phyloP scores from a whole-genome alignment of 345 rosid genomes.

The Eucalyptus cloeziana region DNA sequence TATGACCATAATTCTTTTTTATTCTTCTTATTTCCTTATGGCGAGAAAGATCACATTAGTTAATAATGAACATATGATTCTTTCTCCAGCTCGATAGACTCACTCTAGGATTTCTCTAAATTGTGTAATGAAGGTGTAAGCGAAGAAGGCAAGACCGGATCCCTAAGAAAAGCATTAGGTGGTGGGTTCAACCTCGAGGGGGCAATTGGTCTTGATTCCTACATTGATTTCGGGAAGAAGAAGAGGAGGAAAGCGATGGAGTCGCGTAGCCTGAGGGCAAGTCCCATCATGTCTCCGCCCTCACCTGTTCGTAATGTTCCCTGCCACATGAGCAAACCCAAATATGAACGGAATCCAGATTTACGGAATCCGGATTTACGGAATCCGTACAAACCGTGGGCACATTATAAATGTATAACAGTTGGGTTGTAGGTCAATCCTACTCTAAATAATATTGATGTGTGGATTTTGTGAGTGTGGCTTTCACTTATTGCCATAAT shows the following conservation, averaged over 20 bases:
- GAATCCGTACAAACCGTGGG: neutral
- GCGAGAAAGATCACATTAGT: neutral
- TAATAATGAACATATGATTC: neutral
- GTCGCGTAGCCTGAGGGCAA: neutral
- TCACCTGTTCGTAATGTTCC: no score
- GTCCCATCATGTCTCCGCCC: neutral
- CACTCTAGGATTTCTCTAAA: neutral
- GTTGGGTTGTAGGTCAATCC: neutral
- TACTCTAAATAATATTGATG: neutral
- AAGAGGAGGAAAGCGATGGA: neutral
- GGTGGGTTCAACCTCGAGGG: neutral
- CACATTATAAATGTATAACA: neutral
- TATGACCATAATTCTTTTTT: neutral
- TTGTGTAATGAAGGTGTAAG: neutral
- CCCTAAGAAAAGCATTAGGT: neutral
- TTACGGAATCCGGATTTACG: no score
- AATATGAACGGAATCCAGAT: no score
- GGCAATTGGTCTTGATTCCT: neutral
- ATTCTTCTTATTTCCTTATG: neutral
- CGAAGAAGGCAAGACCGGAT: neutral
- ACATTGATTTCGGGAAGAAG: neutral
- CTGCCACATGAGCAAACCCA: no score
- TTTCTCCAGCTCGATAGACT: neutral
- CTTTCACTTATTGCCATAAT: neutral
- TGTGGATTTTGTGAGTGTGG: neutral